Evolutionary conservation across 306 rosid species (phyloP).

Genomic region (Spatholobus suberectus): DNA sequence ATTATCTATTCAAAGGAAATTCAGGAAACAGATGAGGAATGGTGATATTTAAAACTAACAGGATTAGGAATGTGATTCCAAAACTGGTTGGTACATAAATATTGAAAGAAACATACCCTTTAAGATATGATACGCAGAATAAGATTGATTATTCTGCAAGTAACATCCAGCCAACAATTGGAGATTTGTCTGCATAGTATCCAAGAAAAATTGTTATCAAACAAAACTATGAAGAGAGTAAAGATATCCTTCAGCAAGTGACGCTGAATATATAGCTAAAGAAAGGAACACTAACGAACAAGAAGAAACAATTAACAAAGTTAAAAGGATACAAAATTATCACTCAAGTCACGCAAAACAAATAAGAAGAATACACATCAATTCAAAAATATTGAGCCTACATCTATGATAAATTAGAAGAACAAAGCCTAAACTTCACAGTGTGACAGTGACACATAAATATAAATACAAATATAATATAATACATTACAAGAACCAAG

Average conservation of each 20-base stretch:
- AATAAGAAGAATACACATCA: neutral
- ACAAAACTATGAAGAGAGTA: constrained; percentile 13
- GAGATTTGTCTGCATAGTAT: constrained; percentile 72
- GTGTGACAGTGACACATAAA: no score
- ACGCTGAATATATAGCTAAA: neutral
- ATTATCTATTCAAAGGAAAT: constrained; percentile 10
- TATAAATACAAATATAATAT: neutral
- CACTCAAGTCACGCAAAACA: neutral
- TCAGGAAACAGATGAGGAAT: neutral
- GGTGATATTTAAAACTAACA: constrained; percentile 2
- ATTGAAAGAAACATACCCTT: constrained; percentile 66
- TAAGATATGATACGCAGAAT: constrained; percentile 86
- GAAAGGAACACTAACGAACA: constrained; percentile 31
- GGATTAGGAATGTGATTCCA: neutral
- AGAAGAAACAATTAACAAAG: constrained; percentile 18
- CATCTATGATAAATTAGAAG: neutral
- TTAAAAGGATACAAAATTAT: neutral
- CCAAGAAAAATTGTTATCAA: constrained; percentile 27
- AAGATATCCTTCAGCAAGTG: constrained; percentile 19
- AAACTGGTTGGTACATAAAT: constrained; percentile 2
- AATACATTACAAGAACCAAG: constrained; percentile 1
- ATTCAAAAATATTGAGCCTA: neutral
- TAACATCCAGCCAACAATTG: constrained; percentile 92
- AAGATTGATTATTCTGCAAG: constrained; percentile 86
- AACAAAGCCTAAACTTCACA: neutral